Evolutionary conservation across 768 basidiomycete genomes (phyloP), one percentile per base, ranked within the genome.

Genomic region (Rubroboletus satanas): DNA sequence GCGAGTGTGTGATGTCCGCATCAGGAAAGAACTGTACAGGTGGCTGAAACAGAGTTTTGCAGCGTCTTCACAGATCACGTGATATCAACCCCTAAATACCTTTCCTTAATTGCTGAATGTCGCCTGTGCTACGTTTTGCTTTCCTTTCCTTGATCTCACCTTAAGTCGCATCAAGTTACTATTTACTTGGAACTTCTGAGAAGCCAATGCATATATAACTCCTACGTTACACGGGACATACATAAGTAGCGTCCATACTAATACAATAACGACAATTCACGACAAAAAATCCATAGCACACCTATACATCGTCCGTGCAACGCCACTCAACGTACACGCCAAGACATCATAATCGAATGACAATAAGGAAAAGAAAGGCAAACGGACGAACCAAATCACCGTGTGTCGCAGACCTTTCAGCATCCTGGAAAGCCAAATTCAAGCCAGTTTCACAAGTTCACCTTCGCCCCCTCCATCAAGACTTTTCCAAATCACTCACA

Each of bases 401-500:
- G 17, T 11, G 17, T n/a, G 10, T 28, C 17, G 3, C 17, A 18
- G 10, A 15, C 21, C 15, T 46, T 14, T 18, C 12, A 32, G 31
- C 45, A 26, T 26, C 23, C 23, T 26, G 23, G 23, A 26, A 26
- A 2, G 23, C 23, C 23, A 26, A 26, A 26, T 26, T 2, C 2
- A 26, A 26, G 23, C 2, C 45, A 48, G 9, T n/a, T 48, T 26
- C 17, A 8, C 45, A 15, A 7, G 6, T n/a, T 28, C 17, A 12
- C n/a, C 18, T 7, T 23, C 37, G 29, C 10, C 29, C n/a, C 29
- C 4, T 15, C 21, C 37, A 39, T 43, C 39, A 54, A 26, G 31
- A 23, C 23, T 9, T 49, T 21, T 80, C 79, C 63, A 81, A 62
- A 64, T 79, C 72, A 38, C 78, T 81, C 28, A 78, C 71, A 60